Base-by-base conservation (phyloP, 768 basidiomycete genomes). In the Tulasnella sp. region DNA sequence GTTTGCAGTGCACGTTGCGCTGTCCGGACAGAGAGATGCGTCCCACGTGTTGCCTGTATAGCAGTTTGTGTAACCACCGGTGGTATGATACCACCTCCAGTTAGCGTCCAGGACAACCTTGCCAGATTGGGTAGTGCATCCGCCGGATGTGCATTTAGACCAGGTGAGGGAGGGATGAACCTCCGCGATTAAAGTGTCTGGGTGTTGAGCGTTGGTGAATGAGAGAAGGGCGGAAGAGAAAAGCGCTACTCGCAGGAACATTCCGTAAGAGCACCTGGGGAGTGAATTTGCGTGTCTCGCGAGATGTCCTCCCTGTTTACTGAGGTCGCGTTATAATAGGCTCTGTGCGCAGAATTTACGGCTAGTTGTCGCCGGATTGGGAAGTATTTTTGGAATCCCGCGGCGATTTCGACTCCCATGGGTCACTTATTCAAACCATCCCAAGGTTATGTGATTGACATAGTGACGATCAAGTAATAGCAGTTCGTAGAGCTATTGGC, bases 191-290 rank as follows among this genome's bases (percentile, higher is more conserved):
- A 84, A 80, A 11, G 87, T 88, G 80, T 88, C 88, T 73, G 86
- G 85, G 77, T 88, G 88, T 81, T 89, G 88, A 80, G 84, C 89
- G 79, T 83, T 84, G 20, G 82, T 88, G 78, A 51, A 88, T 83
- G 79, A 83, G 77, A 78, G 82, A 80, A 26, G 29, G 70, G 1
- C 26, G n/a, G 26, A 71, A 2, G 44, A 44, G 16, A 9, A 44
- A 44, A 44, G 44, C 44, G 44, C 16, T 1, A 18, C 44, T 2
- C 44, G 44, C 3, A 2, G 44, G 44, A 13, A 44, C 44, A 44
- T 44, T 44, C 16, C 4, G 73, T 39, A 20, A 42, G 37, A 71
- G 10, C 13, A 10, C n/a, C 6, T 10, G 37, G 70, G 40, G 29
- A 23, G 5, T 20, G 9, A 26, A 42, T 32, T 16, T 29, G 11